These are phyloP conservation scores for Byssothecium circinans DNA, from an alignment of 2,329 filamentous ascomycete genomes.

Conservation along the genomic window DNA sequence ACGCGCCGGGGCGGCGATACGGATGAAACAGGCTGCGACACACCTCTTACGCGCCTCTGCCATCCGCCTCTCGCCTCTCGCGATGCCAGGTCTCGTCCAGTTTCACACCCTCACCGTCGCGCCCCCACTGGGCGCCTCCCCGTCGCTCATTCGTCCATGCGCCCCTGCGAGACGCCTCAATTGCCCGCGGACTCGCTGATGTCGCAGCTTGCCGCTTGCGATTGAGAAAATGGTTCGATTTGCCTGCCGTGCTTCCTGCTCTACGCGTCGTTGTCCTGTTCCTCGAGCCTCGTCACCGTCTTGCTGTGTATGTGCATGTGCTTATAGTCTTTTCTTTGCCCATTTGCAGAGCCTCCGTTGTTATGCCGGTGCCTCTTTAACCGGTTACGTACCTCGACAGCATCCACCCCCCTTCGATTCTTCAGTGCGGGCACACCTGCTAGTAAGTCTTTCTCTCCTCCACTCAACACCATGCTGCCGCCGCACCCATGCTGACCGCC, in stretches of 20 bases:
- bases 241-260: conserved; percentile 35
- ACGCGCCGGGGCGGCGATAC: conserved; percentile 1
- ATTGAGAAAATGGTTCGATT: conserved; percentile 38
- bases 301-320: conserved; percentile 29
- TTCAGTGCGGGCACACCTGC: conserved; percentile 42
- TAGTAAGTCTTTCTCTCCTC: conserved; percentile 29
- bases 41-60: conserved; percentile 31
- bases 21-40: conserved; percentile 21
- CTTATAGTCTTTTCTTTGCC: conserved; percentile 46
- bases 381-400: conserved; percentile 33
- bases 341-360: conserved; percentile 36
- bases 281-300: conserved; percentile 19
- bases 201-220: conserved; percentile 29
- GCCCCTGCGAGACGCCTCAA: conserved; percentile 32
- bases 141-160: conserved; percentile 29
- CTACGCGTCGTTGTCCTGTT: conserved; percentile 32
- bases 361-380: conserved; percentile 45
- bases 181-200: conserved; percentile 25
- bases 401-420: conserved; percentile 37
- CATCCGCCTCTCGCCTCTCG: conserved; percentile 22
- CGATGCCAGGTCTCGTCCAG: conserved; percentile 26
- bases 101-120: conserved; percentile 30
- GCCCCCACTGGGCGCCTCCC: conserved; percentile 16
- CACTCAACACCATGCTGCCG: conserved; percentile 7
- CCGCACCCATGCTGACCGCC: conserved; percentile 18